Evolutionary conservation across 495 filamentous ascomycete genomes (phyloP).

Genomic region (Penicillium taxi): DNA sequence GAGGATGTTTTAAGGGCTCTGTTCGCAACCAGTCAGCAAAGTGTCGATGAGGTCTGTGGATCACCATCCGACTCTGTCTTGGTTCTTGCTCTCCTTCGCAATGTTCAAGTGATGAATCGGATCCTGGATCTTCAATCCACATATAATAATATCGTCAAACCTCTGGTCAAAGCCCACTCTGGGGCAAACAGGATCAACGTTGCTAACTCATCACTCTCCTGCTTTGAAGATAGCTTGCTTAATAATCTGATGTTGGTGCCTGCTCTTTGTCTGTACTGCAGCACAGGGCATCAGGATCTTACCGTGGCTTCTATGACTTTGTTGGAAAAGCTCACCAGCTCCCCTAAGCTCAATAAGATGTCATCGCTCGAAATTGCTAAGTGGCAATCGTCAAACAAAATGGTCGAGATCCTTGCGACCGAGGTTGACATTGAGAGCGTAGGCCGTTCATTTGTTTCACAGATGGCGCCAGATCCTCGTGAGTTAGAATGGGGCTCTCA

Average conservation of each 20-base stretch:
- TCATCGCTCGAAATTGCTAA: slow-evolving; percentile 34
- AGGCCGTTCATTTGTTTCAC: slow-evolving; percentile 55
- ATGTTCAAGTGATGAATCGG: slow-evolving; percentile 70
- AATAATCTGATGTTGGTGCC: slow-evolving; percentile 68
- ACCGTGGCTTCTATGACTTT: slow-evolving; percentile 69
- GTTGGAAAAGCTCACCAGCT: slow-evolving; percentile 76
- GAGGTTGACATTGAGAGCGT: slow-evolving; percentile 63
- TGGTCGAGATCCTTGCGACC: slow-evolving; percentile 68
- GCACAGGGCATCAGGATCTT: slow-evolving; percentile 66
- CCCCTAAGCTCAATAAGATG: slow-evolving; percentile 59
- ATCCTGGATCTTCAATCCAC: slow-evolving; percentile 83
- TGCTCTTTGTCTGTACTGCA: slow-evolving; percentile 74
- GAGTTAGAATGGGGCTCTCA: slow-evolving; percentile 57
- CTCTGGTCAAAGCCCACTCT: slow-evolving; percentile 55
- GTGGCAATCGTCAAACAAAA: slow-evolving; percentile 61
- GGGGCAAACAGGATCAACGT: slow-evolving; percentile 40
- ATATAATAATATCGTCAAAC: slow-evolving; percentile 78
- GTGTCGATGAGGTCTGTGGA: slow-evolving; percentile 56
- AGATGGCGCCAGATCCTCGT: slow-evolving; percentile 50
- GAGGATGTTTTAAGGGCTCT: slow-evolving; percentile 74
- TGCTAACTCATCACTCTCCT: slow-evolving; percentile 64
- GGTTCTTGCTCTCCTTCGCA: slow-evolving; percentile 62
- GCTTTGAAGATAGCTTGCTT: slow-evolving; percentile 87
- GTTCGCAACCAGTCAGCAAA: slow-evolving; percentile 66
- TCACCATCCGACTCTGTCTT: slow-evolving; percentile 64